Evolutionary conservation across 345 rosid genomes (phyloP), one percentile per base, ranked within the genome.

Genomic region (Eucalyptus pauciflora): DNA sequence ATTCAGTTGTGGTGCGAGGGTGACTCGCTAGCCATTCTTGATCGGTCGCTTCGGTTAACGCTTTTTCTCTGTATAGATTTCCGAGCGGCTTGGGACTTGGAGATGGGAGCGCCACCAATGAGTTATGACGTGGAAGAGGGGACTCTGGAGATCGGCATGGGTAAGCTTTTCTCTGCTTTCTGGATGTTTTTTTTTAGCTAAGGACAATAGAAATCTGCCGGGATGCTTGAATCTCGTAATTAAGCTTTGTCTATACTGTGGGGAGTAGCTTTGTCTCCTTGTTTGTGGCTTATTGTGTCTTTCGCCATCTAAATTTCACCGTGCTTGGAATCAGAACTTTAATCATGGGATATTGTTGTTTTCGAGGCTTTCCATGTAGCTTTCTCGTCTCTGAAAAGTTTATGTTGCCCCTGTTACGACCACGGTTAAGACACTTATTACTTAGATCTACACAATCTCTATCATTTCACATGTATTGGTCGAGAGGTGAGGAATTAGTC

Each of bases 61-160:
- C 43, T 67, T 67, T 67, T 56, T 4, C 4, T 13, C 27, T 43
- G 50, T 3, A 12, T 33, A 18, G 18, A 16, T 67, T 50, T 67
- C 60, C 14, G 12, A 48, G 62, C 41, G 33, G 50, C 49, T 64
- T 43, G 87, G 88, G 79, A 56, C 86, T 88, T 91, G 90, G 43
- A 90, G 92, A 96, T 95, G 97, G 96, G 91, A 50, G 90, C 79
- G 51, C 91, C 89, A 45, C 54, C 87, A 62, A 91, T 93, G 90
- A 91, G 56, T 69, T 79, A 51, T 83, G 94, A 92, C 85, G 89
- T 92, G 95, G 99, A 96, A 89, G 95, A 92, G 88, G 99, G 94
- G 88, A 92, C 96, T 41, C 95, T 96, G 27, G 97, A 95, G 95
- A 91, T 97, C 89, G 98, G 98, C 91, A 96, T 97, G 98, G 98